phyloP scores from a whole-genome alignment of 2,329 filamentous ascomycete genomes.

The Aspergillus persii region DNA sequence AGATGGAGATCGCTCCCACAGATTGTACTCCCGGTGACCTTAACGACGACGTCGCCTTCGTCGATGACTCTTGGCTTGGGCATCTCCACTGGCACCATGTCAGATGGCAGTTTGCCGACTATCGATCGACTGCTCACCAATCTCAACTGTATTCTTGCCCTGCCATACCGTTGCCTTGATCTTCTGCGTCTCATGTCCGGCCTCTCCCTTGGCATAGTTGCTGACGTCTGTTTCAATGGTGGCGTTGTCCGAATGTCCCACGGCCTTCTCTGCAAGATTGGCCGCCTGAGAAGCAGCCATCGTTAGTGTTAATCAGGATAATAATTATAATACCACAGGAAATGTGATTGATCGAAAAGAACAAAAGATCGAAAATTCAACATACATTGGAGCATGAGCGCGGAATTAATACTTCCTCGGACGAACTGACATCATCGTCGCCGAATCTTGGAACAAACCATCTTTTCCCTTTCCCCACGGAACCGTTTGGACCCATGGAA shows the following conservation, averaged over 20 bases:
- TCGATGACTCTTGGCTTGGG: conserved; percentile 72
- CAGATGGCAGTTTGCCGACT: background rate
- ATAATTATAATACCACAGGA: background rate
- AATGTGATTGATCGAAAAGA: background rate
- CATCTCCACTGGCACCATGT: conserved; percentile 51
- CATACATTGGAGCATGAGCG: no score
- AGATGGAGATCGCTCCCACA: conserved; percentile 61
- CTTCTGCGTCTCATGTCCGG: conserved; percentile 55
- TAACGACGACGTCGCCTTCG: conserved; percentile 73
- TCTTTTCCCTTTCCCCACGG: no score
- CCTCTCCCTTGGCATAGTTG: conserved; percentile 59
- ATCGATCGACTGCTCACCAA: conserved; percentile 44
- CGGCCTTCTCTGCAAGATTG: conserved; percentile 60
- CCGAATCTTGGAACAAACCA: background rate
- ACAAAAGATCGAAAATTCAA: no score
- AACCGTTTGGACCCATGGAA: background rate
- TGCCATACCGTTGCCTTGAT: conserved; percentile 84
- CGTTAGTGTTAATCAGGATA: background rate
- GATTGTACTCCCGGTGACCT: conserved; percentile 66
- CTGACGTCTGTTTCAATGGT: conserved; percentile 67
- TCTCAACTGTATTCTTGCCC: conserved; percentile 73
- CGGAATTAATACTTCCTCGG: background rate
- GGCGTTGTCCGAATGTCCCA: conserved; percentile 67
- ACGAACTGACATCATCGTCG: conserved; percentile 17
- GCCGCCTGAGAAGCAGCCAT: conserved; percentile 68